phyloP scores from a whole-genome alignment of 768 basidiomycete genomes.

The Cantharellus anzutake region DNA sequence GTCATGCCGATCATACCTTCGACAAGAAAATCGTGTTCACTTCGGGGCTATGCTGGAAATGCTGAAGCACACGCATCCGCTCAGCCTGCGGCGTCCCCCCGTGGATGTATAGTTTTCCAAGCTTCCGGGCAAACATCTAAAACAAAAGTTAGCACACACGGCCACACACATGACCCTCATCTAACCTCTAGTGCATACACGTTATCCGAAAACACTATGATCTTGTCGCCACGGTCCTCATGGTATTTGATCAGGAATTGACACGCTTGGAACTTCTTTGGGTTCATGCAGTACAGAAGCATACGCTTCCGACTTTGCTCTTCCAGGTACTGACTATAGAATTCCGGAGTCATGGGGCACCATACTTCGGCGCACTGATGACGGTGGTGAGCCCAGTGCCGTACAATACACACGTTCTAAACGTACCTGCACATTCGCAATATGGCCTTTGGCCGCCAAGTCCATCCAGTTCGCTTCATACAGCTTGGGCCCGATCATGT shows the following conservation, averaged over 20 bases:
- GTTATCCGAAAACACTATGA: constrained; percentile 98
- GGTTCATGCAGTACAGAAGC: constrained; percentile 98
- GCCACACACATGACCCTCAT: constrained; percentile 8
- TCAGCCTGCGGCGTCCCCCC: constrained; percentile 90
- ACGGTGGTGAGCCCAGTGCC: not conserved
- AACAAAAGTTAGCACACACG: constrained; percentile 1
- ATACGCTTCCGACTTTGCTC: constrained; percentile 87
- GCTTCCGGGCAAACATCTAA: constrained; percentile 82
- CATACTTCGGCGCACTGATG: constrained; percentile 93
- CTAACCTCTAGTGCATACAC: constrained; percentile 85
- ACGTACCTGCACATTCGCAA: constrained; percentile 94
- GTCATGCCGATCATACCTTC: constrained; percentile 34
- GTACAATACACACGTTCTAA: not conserved
- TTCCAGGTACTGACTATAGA: constrained; percentile 91
- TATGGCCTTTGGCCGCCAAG: constrained; percentile 95
- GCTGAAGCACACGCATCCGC: constrained; percentile 83
- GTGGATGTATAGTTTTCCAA: constrained; percentile 89
- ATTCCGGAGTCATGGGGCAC: constrained; percentile 99
- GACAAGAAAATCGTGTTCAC: constrained; percentile 98
- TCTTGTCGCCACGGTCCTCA: constrained; percentile 93
- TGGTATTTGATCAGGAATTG: constrained; percentile 98
- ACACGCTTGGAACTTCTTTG: constrained; percentile 97
- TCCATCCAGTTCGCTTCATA: constrained; percentile 99
- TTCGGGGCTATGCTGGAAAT: constrained; percentile 87
- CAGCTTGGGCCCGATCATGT: constrained; percentile 97